A percentile compares a stretch with the other conserved stretches of the same genome.
phyloP scores from a whole-genome alignment of 2,329 filamentous ascomycete species.

The Geoglossum cookeanum region DNA sequence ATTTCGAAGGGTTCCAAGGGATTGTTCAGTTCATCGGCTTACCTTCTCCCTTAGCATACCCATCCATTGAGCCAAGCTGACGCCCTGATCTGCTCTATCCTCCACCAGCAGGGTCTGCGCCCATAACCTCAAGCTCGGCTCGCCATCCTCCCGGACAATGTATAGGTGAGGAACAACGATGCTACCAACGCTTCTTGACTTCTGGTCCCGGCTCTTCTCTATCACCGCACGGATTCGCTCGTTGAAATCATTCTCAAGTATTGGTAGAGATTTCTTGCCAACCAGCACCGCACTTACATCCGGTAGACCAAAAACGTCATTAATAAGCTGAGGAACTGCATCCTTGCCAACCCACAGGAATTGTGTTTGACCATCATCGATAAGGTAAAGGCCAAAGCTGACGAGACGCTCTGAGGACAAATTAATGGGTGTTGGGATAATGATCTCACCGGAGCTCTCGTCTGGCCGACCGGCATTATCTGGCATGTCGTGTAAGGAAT shows the following conservation, averaged over 20 bases:
- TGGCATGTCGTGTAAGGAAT: constrained; percentile 90
- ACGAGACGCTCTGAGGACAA: constrained; percentile 76
- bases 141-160: constrained; percentile 83
- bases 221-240: constrained; percentile 80
- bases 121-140: constrained; percentile 89
- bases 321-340: constrained; percentile 69
- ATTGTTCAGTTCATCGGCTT: constrained; percentile 15
- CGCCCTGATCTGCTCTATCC: constrained; percentile 81
- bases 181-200: constrained; percentile 72
- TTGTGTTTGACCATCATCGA: constrained; percentile 93
- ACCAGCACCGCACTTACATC: constrained; percentile 74
- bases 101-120: constrained; percentile 91
- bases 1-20: neutral
- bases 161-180: constrained; percentile 88
- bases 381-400: constrained; percentile 81
- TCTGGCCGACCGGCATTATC: constrained; percentile 79
- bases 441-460: constrained; percentile 68
- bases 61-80: constrained; percentile 88
- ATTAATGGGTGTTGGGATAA: constrained; percentile 68
- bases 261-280: constrained; percentile 72
- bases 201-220: constrained; percentile 80
- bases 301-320: constrained; percentile 75
- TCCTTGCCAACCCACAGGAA: constrained; percentile 95
- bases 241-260: constrained; percentile 90
- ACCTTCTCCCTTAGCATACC: constrained; percentile 90